Evolutionary conservation across 306 rosid genomes (phyloP).

Genomic region (Inga oerstediana): DNA sequence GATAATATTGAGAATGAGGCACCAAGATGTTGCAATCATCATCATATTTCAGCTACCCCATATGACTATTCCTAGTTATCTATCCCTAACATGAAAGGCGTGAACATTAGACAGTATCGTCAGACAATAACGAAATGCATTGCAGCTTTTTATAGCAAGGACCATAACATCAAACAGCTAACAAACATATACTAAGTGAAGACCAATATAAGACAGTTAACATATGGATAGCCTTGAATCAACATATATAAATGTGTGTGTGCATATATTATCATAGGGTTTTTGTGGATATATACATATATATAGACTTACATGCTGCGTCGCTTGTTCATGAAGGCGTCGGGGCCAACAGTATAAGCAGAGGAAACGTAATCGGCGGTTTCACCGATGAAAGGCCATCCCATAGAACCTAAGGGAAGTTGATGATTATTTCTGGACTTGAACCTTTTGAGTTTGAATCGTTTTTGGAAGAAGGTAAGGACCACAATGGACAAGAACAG

Average conservation of each 20-base stretch:
- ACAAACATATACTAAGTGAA: constrained; percentile 5
- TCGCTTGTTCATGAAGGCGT: not conserved
- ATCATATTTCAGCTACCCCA: not conserved
- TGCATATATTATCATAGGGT: not conserved
- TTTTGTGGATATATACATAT: not conserved
- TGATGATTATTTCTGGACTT: not conserved
- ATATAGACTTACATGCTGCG: not conserved
- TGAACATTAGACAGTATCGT: not conserved
- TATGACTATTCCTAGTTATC: not conserved
- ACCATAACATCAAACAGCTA: not conserved
- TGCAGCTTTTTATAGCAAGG: not conserved
- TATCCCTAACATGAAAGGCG: not conserved
- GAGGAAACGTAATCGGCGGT: not conserved
- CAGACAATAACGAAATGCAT: not conserved
- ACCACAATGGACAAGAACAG: not conserved
- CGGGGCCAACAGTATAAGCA: not conserved
- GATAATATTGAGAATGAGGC: fast-evolving
- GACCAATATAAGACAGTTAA: not conserved
- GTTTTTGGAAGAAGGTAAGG: not conserved
- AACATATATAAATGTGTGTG: not conserved
- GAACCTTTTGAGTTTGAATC: not conserved
- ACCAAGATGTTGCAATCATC: not conserved
- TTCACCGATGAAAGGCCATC: constrained; percentile 22
- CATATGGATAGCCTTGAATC: not conserved
- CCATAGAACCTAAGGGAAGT: not conserved